phyloP scores from a whole-genome alignment of 2,329 filamentous ascomycete genomes.

The Helicocarpus griseus region DNA sequence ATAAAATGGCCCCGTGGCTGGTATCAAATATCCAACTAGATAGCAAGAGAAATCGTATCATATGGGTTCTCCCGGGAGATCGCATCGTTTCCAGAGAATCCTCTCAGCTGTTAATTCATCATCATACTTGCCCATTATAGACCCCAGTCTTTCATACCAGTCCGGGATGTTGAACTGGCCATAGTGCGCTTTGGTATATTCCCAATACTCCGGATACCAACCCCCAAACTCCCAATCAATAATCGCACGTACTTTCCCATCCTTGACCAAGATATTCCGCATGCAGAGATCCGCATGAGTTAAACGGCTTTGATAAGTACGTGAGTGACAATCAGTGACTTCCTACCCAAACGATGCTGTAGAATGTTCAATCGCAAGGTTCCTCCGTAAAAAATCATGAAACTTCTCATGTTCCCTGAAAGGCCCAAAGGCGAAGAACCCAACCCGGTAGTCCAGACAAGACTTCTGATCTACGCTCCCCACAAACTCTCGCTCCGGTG shows the following conservation, averaged over 20 bases:
- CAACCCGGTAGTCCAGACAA: neutral
- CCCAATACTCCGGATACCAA: conserved; percentile 32
- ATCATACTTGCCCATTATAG: neutral
- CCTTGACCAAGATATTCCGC: conserved; percentile 20
- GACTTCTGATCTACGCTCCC: neutral
- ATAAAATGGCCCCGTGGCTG: neutral
- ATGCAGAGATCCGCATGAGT: conserved; percentile 21
- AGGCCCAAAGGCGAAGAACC: neutral
- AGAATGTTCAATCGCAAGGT: neutral
- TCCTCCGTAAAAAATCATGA: neutral
- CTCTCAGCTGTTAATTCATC: neutral
- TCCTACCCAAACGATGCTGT: neutral
- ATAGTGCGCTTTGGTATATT: conserved; percentile 18
- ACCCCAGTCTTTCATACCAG: neutral
- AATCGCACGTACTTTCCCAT: conserved; percentile 13
- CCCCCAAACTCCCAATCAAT: conserved; percentile 31
- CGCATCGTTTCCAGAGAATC: neutral
- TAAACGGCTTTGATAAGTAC: conserved; percentile 7
- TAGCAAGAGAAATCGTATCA: neutral
- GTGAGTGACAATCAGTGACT: neutral
- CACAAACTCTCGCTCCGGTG: neutral
- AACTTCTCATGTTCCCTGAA: neutral
- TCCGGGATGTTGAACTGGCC: neutral
- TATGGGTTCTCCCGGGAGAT: neutral
- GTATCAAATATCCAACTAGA: neutral